Percentiles rank a stretch among this genome's conserved stretches.
phyloP scores from a whole-genome alignment of 2,329 filamentous ascomycete species.

The Alternaria conjuncta region DNA sequence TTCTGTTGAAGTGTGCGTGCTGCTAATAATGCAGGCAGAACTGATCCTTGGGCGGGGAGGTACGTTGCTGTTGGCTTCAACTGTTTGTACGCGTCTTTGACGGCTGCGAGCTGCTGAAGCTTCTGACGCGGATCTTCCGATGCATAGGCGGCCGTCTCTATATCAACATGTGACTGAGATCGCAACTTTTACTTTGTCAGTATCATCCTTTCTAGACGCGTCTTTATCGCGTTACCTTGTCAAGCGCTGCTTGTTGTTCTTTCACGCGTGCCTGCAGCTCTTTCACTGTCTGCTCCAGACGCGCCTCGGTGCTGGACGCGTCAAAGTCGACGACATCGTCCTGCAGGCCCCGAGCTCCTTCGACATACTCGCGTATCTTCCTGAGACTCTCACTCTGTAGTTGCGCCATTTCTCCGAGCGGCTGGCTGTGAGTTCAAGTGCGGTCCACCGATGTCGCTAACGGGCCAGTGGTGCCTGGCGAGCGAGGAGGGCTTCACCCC shows the following conservation, averaged over 20 bases:
- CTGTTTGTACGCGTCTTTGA: constrained; percentile 71
- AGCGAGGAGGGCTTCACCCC: constrained; percentile 4
- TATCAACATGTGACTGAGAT: constrained; percentile 30
- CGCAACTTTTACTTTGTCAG: constrained; percentile 54
- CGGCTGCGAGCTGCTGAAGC: constrained; percentile 55
- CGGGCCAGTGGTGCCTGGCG: constrained; percentile 2
- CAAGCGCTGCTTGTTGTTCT: constrained; percentile 56
- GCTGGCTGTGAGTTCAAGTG: neutral
- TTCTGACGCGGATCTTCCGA: constrained; percentile 44
- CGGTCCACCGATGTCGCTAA: constrained; percentile 7
- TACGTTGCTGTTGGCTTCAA: constrained; percentile 68
- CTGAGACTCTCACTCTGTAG: constrained; percentile 18
- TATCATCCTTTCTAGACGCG: neutral
- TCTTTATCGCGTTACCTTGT: constrained; percentile 46
- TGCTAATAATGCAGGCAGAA: constrained; percentile 74
- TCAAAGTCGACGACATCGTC: constrained; percentile 47
- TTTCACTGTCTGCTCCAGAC: constrained; percentile 70
- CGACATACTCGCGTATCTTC: constrained; percentile 40
- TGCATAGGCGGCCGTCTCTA: constrained; percentile 39
- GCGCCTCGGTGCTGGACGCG: constrained; percentile 55
- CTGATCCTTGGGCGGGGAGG: constrained; percentile 70
- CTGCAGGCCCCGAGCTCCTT: constrained; percentile 26
- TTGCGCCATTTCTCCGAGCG: constrained; percentile 29
- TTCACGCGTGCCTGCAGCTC: constrained; percentile 66
- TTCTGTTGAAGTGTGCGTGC: constrained; percentile 70